phyloP scores from a whole-genome alignment of 495 filamentous ascomycete species.

The Aspergillus olivimuriae region DNA sequence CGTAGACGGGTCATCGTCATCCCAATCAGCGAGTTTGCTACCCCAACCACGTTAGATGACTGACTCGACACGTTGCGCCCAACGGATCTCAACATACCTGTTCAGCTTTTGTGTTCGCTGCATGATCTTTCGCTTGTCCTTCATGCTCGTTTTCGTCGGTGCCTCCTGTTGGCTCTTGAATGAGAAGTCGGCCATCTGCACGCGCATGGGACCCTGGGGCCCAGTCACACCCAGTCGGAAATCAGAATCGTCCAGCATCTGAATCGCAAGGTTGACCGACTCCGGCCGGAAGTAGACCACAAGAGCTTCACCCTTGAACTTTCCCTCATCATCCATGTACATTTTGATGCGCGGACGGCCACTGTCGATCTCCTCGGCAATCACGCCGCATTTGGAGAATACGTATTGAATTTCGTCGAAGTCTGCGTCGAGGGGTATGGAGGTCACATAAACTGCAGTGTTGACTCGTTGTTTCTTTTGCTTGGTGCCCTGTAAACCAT shows the following conservation, averaged over 20 bases:
- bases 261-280: constrained; percentile 80
- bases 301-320: constrained; percentile 88
- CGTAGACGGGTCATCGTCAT: constrained; percentile 70
- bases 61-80: constrained; percentile 5
- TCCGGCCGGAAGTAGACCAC: constrained; percentile 92
- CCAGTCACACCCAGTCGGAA: constrained; percentile 59
- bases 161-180: constrained; percentile 70
- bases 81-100: constrained; percentile 36
- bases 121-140: constrained; percentile 78
- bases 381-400: constrained; percentile 86
- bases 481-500: constrained; percentile 39
- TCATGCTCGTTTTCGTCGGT: constrained; percentile 46
- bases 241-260: constrained; percentile 85
- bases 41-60: background rate
- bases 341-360: constrained; percentile 85
- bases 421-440: constrained; percentile 69
- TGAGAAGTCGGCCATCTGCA: constrained; percentile 77
- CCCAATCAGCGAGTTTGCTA: constrained; percentile 89
- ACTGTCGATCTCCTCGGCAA: constrained; percentile 87
- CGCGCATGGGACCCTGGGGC: constrained; percentile 61
- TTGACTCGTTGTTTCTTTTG: constrained; percentile 65
- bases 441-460: constrained; percentile 84
- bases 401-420: constrained; percentile 72
- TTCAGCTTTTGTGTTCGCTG: constrained; percentile 81
- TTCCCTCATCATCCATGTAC: constrained; percentile 74